These are phyloP conservation scores for Lophiotrema nucula DNA, from an alignment of 495 filamentous ascomycete species.

Conservation along the genomic window DNA sequence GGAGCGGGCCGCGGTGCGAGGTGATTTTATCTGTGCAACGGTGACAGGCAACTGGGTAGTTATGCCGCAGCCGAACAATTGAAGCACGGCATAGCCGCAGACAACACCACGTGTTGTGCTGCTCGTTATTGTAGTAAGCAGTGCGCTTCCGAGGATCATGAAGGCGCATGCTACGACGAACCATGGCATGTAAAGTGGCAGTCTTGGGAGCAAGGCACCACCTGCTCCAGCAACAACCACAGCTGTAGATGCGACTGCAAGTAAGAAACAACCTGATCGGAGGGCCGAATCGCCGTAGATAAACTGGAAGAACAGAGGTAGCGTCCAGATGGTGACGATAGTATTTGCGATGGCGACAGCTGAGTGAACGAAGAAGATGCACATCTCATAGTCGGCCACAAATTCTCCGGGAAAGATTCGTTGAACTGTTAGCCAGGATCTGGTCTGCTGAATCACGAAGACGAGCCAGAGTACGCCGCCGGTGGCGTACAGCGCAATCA, in stretches of 20 bases:
- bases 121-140: constrained; percentile 51
- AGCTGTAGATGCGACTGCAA: constrained; percentile 52
- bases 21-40: constrained; percentile 52
- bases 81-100: constrained; percentile 56
- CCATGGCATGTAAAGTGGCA: constrained; percentile 59
- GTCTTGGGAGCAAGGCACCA: constrained; percentile 52
- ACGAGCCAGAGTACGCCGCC: constrained; percentile 52
- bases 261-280: constrained; percentile 53
- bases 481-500: constrained; percentile 55
- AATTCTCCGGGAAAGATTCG: constrained; percentile 54
- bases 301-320: constrained; percentile 44
- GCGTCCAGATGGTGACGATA: background rate
- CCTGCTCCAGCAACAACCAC: constrained; percentile 44
- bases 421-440: constrained; percentile 49
- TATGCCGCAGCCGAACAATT: constrained; percentile 54
- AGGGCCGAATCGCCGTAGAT: constrained; percentile 51
- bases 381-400: constrained; percentile 48
- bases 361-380: constrained; percentile 49
- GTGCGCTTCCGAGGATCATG: constrained; percentile 49
- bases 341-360: constrained; percentile 41
- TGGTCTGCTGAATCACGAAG: constrained; percentile 53
- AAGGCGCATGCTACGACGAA: constrained; percentile 53
- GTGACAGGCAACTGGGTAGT: constrained; percentile 55
- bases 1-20: background rate
- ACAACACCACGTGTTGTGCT: constrained; percentile 42